These are phyloP conservation scores for Botrytis cinerea DNA, from an alignment of 2,329 filamentous ascomycete genomes.

Conservation along the genomic window DNA sequence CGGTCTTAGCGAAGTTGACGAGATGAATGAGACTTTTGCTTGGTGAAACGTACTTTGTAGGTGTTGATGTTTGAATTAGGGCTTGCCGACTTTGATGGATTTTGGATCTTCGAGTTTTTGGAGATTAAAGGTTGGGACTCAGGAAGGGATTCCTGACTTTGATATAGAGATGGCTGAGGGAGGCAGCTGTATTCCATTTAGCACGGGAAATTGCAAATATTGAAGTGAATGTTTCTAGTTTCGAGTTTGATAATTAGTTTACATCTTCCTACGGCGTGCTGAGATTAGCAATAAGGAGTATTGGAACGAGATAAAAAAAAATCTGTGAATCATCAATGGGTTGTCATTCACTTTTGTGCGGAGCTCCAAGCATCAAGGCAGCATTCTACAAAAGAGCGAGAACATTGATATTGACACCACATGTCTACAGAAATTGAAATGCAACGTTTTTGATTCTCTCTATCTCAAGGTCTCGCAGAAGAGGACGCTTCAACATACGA, in stretches of 20 bases:
- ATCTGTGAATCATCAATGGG: not conserved
- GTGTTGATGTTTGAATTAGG: too few species aligned
- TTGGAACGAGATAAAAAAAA: accelerated
- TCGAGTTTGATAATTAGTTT: too few species aligned
- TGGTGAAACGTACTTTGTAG: not conserved
- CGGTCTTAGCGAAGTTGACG: not conserved
- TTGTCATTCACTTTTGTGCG: not conserved
- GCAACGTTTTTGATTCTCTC: not conserved
- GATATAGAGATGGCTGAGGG: not conserved
- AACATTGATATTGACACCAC: not conserved
- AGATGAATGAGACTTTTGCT: not conserved
- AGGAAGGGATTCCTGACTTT: too few species aligned
- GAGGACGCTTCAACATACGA: not conserved
- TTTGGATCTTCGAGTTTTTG: too few species aligned
- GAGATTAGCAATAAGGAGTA: too few species aligned
- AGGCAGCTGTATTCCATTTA: too few species aligned
- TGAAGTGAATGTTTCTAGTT: not conserved
- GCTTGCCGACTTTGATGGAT: not conserved
- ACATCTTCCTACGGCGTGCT: too few species aligned
- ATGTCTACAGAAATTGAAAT: not conserved
- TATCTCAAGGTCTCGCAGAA: too few species aligned
- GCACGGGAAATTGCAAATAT: not conserved
- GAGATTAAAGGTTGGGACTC: not conserved
- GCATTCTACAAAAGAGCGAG: not conserved
- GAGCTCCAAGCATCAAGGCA: not conserved